phyloP scores from a whole-genome alignment of 371 early-diverging fungal species.

The Scutellospora calospora region DNA sequence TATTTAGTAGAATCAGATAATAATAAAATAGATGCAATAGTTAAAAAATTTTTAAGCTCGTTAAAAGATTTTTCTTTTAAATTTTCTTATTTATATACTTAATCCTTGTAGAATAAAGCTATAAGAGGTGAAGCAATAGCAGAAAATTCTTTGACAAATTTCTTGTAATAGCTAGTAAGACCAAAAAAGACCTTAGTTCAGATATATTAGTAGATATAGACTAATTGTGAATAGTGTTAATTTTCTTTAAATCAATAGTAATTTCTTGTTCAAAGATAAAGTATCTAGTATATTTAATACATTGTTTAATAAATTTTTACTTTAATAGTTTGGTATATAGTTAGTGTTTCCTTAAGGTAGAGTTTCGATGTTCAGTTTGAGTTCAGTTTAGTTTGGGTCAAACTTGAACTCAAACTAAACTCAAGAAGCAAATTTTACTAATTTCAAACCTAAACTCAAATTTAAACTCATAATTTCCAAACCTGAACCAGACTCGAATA shows the following conservation, averaged over 20 bases:
- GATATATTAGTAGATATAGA: slow-evolving; percentile 48
- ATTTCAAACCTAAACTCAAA: too few relatives aligned
- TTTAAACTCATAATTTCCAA: too few relatives aligned
- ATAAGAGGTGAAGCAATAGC: slow-evolving; percentile 51
- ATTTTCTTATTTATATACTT: slow-evolving; percentile 49
- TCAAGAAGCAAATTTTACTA: too few relatives aligned
- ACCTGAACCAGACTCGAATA: too few relatives aligned
- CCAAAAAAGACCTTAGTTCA: slow-evolving; percentile 55
- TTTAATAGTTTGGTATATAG: slow-evolving; percentile 59
- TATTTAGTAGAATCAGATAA: slow-evolving; percentile 40
- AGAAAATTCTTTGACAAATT: slow-evolving; percentile 10
- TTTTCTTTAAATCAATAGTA: too few relatives aligned
- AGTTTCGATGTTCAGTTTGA: too few relatives aligned
- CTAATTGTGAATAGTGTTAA: slow-evolving; percentile 59
- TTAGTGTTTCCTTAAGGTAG: slow-evolving; percentile 47
- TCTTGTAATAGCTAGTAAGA: too few relatives aligned
- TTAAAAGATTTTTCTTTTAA: slow-evolving; percentile 52
- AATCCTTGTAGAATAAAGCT: too few relatives aligned
- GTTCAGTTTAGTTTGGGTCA: too few relatives aligned
- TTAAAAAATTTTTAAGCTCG: too few relatives aligned
- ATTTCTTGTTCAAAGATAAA: slow-evolving; percentile 45
- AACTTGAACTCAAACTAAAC: too few relatives aligned
- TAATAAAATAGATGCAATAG: slow-evolving; percentile 44
- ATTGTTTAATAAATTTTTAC: too few relatives aligned
- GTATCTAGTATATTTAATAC: slow-evolving; percentile 40